phyloP scores from a whole-genome alignment of 768 basidiomycete genomes.

The Hemileccinum impolitum region DNA sequence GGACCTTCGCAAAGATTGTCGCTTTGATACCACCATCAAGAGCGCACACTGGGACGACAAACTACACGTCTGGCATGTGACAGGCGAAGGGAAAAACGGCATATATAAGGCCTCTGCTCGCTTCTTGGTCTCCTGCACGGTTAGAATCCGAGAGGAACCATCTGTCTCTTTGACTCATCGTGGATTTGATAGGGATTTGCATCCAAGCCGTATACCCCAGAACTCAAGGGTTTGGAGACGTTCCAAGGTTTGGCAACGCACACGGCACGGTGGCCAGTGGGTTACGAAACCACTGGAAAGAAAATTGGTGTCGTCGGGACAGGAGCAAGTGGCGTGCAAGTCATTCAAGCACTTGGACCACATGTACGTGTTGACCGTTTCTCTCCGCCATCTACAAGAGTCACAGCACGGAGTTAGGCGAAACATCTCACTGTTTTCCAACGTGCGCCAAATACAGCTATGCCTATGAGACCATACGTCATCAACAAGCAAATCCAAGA shows the following conservation, averaged over 20 bases:
- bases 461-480: slow-evolving; percentile 7
- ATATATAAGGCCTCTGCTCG: slow-evolving; percentile 5
- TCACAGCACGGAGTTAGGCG: not conserved
- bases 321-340: slow-evolving; percentile 7
- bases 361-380: not conserved
- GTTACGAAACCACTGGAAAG: slow-evolving; percentile 5
- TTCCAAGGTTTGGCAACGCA: slow-evolving; percentile 6
- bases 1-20: slow-evolving; percentile 10
- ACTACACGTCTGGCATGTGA: slow-evolving; percentile 7
- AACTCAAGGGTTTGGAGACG: not conserved
- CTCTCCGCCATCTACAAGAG: not conserved
- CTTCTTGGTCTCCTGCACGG: slow-evolving; percentile 6
- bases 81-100: not conserved
- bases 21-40: slow-evolving; percentile 11
- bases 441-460: slow-evolving; percentile 5
- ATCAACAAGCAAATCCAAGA: slow-evolving; percentile 10
- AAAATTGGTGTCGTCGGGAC: slow-evolving; percentile 10
- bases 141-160: not conserved
- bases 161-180: not conserved
- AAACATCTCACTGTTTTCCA: slow-evolving; percentile 9
- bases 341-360: slow-evolving; percentile 4
- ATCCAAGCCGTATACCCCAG: slow-evolving; percentile 7
- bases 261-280: slow-evolving; percentile 8
- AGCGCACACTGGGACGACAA: slow-evolving; percentile 9
- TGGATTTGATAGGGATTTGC: not conserved